Conservation (phyloP, 192 early-diverging fungal genomes). For the Entomortierella parvispora region DNA sequence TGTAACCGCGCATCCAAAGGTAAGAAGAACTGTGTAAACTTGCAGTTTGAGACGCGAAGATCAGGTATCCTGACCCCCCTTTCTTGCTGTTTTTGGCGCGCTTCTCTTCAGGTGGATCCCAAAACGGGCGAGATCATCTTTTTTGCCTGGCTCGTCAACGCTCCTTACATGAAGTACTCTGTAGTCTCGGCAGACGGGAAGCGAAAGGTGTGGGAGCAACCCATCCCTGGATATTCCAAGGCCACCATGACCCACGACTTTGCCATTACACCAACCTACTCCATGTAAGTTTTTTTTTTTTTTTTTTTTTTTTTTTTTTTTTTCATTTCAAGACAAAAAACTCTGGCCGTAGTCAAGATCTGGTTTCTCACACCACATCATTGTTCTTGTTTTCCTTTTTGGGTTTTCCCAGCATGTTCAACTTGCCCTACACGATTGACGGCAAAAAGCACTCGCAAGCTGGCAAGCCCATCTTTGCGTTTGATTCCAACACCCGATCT, state of each 20-base stretch:
- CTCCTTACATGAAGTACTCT: conserved; percentile 20
- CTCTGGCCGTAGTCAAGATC: too few relatives aligned
- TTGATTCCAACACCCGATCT: conserved; percentile 10
- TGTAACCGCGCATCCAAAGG: conserved; percentile 45
- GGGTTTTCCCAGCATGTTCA: conserved; percentile 10
- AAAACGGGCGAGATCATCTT: conserved; percentile 46
- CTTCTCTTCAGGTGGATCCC: conserved; percentile 27
- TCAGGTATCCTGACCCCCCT: neutral
- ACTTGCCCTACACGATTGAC: conserved; percentile 13
- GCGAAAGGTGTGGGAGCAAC: conserved; percentile 27
- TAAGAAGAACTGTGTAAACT: conserved; percentile 1
- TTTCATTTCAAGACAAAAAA: too few relatives aligned
- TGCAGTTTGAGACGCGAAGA: too few relatives aligned
- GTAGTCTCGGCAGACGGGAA: conserved; percentile 30
- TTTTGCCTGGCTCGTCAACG: conserved; percentile 4
- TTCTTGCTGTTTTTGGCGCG: neutral
- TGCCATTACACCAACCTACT: conserved; percentile 22
- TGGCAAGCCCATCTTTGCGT: conserved; percentile 25
- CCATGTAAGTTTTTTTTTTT: conserved; percentile 16
- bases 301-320: neutral
- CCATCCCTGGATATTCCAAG: conserved; percentile 10
- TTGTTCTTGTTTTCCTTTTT: neutral
- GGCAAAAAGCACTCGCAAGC: neutral
- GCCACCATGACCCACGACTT: conserved; percentile 43
- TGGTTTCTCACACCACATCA: too few relatives aligned